Evolutionary conservation across 2,329 filamentous ascomycete species (phyloP), one percentile per base, ranked within the genome.

Genomic region (Botrytis medusae): DNA sequence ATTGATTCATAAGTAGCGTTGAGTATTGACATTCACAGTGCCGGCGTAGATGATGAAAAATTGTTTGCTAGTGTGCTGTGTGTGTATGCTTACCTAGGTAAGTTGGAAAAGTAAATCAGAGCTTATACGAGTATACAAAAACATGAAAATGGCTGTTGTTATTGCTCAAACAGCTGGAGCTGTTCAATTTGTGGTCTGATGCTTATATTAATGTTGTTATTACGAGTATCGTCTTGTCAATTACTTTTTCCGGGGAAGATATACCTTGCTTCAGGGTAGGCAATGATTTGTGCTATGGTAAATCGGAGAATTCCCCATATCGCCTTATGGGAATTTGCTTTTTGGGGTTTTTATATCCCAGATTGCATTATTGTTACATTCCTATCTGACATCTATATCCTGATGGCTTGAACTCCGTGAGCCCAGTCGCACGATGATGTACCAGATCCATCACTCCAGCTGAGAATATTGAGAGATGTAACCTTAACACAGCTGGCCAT

Each of bases 271-370:
- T 12, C 22, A 12, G 12, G 25, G 25, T 1, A 54, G 25, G n/a
- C 5, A 54, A 29, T 54, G 51, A 25, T 37, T 25, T 61, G 59
- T 61, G 40, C n/a, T 64, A 44, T 29, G 37, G 42, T 29, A 20
- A 65, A 65, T 65, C 62, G 29, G 29, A 48, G 42, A 65, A 65
- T 48, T 48, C 12, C 62, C 42, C 42, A 48, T 65, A 1, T 65
- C 42, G 42, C 20, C 42, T 29, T 34, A 34, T 64, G 40, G n/a
- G 40, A 46, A 44, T 64, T 63, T 63, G 40, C 25, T 42, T 63
- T 63, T 42, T n/a, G 4, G 40, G 22, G 2, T 14, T 61, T 25
- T 25, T 1, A 29, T 44, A 18, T 63, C 16, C 22, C 60, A 8
- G 20, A 40, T 7, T n/a, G 2, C 12, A 40, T 18, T n/a, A 3